Conservation (phyloP, 1,284 basidiomycete genomes). For the Microbotryum saponariae region DNA sequence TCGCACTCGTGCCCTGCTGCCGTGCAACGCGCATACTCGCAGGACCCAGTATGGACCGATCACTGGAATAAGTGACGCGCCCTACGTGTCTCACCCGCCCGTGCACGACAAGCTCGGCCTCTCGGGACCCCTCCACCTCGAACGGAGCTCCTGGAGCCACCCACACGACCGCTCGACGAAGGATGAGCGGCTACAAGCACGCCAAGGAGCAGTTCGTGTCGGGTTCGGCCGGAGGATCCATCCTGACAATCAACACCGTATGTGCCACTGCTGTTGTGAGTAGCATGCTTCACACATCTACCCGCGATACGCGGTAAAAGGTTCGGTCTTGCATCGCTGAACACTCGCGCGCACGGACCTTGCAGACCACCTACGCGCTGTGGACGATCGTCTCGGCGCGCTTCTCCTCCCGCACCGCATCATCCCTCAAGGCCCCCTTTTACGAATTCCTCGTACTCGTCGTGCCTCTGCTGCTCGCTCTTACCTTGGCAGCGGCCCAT, state of each 20-base stretch:
- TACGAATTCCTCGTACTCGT: constrained; percentile 61
- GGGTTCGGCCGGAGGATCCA: constrained; percentile 65
- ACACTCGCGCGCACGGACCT: neutral
- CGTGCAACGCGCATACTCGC: no score
- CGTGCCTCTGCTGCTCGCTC: constrained; percentile 65
- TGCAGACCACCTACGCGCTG: constrained; percentile 61
- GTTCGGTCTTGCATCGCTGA: neutral
- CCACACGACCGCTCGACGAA: no score
- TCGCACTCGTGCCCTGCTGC: no score
- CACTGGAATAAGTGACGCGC: no score
- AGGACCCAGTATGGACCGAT: no score
- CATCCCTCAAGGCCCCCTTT: constrained; percentile 22
- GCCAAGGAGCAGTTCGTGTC: constrained; percentile 84
- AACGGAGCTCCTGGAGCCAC: no score
- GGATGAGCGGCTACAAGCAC: constrained; percentile 55
- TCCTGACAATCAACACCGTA: constrained; percentile 66
- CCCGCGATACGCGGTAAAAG: neutral
- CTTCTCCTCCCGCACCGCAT: constrained; percentile 41
- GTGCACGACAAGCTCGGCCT: no score
- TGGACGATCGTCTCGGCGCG: constrained; percentile 52
- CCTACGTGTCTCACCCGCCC: no score
- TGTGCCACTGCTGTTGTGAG: constrained; percentile 65
- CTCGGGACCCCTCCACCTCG: no score
- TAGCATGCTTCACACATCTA: constrained; percentile 28
- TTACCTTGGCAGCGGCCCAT: constrained; percentile 62